Base-by-base conservation (phyloP, 2,329 filamentous ascomycete species). In the Diaporthe ilicicola region DNA sequence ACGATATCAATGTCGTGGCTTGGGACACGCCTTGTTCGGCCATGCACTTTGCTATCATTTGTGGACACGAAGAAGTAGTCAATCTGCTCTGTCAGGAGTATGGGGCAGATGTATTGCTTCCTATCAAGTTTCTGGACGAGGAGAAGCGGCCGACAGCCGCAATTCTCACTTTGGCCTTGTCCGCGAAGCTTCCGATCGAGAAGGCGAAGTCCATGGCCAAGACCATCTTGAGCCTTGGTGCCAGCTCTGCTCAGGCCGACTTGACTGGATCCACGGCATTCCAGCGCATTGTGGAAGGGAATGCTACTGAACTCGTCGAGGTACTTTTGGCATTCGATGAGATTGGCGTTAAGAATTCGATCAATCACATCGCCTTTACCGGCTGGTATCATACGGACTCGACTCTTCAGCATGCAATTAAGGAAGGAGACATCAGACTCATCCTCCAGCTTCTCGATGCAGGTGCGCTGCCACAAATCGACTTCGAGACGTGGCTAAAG, bases 1-100 rank as follows among this genome's bases (percentile, higher is more conserved):
- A 93, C 78, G 90, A 96, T 74, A 86, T 95, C 72, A 91, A 97
- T 74, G 88, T 92, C 1, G 78, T 93, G n/a, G 89, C 93, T 1
- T 97, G 94, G 94, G 94, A 97, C 75, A 88, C 86, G 6, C 89
- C 91, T 5, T 89, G 90, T 70, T 92, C 92, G 15, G 90, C 94
- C 1, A 84, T 97, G 6, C 94, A 97, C 78, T 86, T 94, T 34
- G 94, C 94, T 9, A 94, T 97, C 72, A 79, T 93, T 1, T 88
- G 89, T 72, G 93, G 93, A 0, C 91, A 95, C 74, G 83, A 88
- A 32, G 87, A 92, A 4, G 88, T 90, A 13, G 92, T 95, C 17
- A 88, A 91, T 70, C 80, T 89, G 29, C 87, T 97, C 8, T 92
- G 93, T 66, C 76, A 82, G 71, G 83, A 91, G 73, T 96, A 93